phyloP scores from a whole-genome alignment of 345 rosid genomes.

The Rhodamnia argentea region DNA sequence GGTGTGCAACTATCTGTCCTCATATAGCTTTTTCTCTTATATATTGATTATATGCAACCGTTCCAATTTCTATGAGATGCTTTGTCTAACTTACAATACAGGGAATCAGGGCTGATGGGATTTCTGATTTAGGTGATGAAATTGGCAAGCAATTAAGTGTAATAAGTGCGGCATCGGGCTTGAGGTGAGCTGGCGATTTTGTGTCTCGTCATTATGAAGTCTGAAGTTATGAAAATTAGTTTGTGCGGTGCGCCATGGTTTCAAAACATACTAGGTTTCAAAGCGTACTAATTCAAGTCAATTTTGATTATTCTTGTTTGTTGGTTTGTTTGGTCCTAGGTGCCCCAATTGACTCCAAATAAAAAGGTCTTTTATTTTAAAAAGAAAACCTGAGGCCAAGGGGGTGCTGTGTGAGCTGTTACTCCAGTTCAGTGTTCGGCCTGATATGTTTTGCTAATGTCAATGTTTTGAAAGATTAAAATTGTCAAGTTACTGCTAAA shows the following conservation, averaged over 20 bases:
- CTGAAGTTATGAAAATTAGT: not conserved
- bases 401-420: not conserved
- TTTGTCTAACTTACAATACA: constrained; percentile 2
- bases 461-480: not conserved
- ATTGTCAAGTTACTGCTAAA: not conserved
- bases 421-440: not conserved
- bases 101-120: constrained; percentile 80
- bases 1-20: not conserved
- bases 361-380: not conserved
- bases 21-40: not conserved
- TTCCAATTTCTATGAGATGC: not conserved
- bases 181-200: constrained; percentile 34
- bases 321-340: not conserved
- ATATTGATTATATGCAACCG: not conserved
- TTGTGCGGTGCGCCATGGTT: not conserved
- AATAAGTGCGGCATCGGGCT: constrained; percentile 63
- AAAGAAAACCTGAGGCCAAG: not conserved
- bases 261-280: not conserved
- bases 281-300: not conserved
- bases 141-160: constrained; percentile 71
- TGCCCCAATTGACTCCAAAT: no score
- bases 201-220: not conserved
- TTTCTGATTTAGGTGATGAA: constrained; percentile 51
- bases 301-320: not conserved
- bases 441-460: not conserved